Evolutionary conservation across 768 basidiomycete species (phyloP), one percentile per base, ranked within the genome.

Genomic region (Baorangia bicolor): DNA sequence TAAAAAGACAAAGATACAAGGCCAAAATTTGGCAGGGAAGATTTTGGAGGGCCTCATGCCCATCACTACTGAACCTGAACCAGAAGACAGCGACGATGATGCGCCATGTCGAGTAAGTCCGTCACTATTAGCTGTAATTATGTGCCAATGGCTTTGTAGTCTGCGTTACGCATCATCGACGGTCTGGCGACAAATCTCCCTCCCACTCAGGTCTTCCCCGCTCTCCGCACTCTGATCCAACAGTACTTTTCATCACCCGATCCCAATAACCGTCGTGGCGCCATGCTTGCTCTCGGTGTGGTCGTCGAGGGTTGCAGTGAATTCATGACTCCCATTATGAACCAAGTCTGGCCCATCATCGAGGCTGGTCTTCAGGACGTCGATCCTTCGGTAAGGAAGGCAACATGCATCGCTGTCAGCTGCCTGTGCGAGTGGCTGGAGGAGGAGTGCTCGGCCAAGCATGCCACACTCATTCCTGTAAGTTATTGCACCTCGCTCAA

Each of bases 371-470:
- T 99, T 31, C 81, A 80, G 57, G 97, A 99, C 69, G 69, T 74
- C 37, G 94, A 98, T 65, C 80, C 88, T 14, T 81, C 82, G 12
- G 97, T 99, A 49, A 82, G 95, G 67, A 97, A 94, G 72, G 96
- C 97, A 2, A 88, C 91, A n/a, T 98, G 96, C 73, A 85, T 94
- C 54, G 92, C 94, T 20, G 88, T 99, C 62, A 92, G 92, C 65
- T 98, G 95, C 74, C 74, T 98, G 49, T 98, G 95, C 70, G 97
- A 99, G 74, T 97, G 94, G 92, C 78, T 98, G 23, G 92, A 94
- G 62, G 96, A 98, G 27, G 92, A 95, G 60, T 95, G 92, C 67
- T 84, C 88, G 28, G 75, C 84, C 46, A 88, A 87, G 67, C 97
- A 99, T 74, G 74, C 77, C 7, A 76, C 87, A 56, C 86, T 99